Evolutionary conservation across 2,329 filamentous ascomycete genomes (phyloP).

Genomic region (Exophiala sp.): DNA sequence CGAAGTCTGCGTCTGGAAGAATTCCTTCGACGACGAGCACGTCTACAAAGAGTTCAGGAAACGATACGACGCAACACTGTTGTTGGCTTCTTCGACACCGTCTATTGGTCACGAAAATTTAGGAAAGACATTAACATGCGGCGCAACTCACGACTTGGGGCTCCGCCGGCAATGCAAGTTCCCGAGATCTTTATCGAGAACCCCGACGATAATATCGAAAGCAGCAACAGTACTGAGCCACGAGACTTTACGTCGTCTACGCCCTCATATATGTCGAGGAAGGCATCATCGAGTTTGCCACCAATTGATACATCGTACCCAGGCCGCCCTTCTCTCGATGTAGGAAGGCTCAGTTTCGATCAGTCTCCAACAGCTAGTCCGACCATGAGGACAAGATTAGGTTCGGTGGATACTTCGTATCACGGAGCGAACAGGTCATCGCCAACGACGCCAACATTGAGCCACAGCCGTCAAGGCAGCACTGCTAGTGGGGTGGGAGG

Average conservation of each 20-base stretch:
- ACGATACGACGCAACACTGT: constrained; percentile 87
- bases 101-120: constrained; percentile 81
- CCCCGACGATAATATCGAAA: constrained; percentile 49
- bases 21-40: constrained; percentile 82
- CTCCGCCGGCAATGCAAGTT: constrained; percentile 73
- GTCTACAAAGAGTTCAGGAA: constrained; percentile 90
- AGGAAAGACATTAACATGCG: constrained; percentile 70
- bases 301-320: constrained; percentile 27
- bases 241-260: constrained; percentile 27
- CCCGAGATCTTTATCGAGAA: constrained; percentile 90
- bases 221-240: constrained; percentile 19
- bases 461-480: constrained; percentile 60
- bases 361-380: constrained; percentile 26
- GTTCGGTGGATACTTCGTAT: constrained; percentile 32
- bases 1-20: constrained; percentile 94
- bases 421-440: constrained; percentile 32
- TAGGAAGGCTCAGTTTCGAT: constrained; percentile 25
- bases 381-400: constrained; percentile 18
- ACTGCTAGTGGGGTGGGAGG: constrained; percentile 58
- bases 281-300: constrained; percentile 19
- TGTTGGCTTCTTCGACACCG: constrained; percentile 91
- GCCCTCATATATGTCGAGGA: constrained; percentile 18
- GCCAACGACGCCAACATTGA: constrained; percentile 31
- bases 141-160: constrained; percentile 70
- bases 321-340: constrained; percentile 21